Evolutionary conservation across 1,139 yeast species (phyloP), one percentile per base, ranked within the genome.

Genomic region (Kodamaea derodonti): DNA sequence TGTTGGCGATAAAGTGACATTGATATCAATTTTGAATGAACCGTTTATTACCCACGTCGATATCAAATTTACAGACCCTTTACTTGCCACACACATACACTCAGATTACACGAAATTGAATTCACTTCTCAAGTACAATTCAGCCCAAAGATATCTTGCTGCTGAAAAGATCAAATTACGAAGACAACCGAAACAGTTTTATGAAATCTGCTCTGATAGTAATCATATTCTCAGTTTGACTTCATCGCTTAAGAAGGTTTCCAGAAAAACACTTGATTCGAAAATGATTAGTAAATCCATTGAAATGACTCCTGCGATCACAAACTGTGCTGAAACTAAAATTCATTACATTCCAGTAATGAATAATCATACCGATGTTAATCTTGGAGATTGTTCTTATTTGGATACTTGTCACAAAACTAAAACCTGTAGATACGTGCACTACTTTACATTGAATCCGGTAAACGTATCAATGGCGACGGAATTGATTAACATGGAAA

Each of bases 331-430:
- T 8, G 58, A 62, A 26, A 46, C 47, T 0, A 77, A 75, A 40
- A 70, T 75, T 33, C 94, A 84, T 54, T 79, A 66, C 47, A 60
- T 84, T 20, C 88, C 90, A 1, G 65, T 82, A 13, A 57, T 78
- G 30, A 72, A 68, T 29, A 49, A 49, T 22, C 64, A 68, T 25
- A 69, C 96, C 0, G 97, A 90, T 49, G 38, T 59, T 1, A 60
- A 69, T 15, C 57, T 86, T n/a, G 97, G 97, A 1, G 97, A 90
- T 56, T 90, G 97, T 51, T 88, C 96, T 4, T 90, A 90, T 51
- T 68, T 90, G 42, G 97, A 90, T 54, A 88, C 97, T 1, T 90
- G 97, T 51, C 95, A 86, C 59, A 87, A 88, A 56, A 75, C 84
- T 58, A 79, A 76, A 43, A 66, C 78, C 4, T 90, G 97, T 57